phyloP scores from a whole-genome alignment of 352 stramenopile species.

The Globisporangium megalacanthum region DNA sequence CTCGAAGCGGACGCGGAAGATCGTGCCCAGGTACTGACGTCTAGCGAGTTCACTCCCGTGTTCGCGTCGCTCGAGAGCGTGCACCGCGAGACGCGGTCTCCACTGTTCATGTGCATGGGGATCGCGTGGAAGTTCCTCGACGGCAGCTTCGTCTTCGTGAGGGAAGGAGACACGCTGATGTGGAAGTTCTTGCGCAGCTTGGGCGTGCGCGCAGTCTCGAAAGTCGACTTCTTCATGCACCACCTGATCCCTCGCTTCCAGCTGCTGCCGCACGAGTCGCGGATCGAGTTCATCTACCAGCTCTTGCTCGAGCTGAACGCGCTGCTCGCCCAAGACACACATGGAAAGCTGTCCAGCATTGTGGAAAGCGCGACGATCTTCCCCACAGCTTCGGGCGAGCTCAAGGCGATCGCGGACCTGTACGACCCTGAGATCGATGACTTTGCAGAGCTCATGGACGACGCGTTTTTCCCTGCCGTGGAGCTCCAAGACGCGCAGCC shows the following conservation, averaged over 20 bases:
- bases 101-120: slow-evolving; percentile 31
- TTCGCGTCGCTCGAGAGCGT: slow-evolving; percentile 28
- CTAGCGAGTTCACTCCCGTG: slow-evolving; percentile 13
- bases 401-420: slow-evolving; percentile 53
- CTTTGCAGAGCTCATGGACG: slow-evolving; percentile 64
- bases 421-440: slow-evolving; percentile 73
- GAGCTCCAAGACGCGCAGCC: slow-evolving; percentile 52
- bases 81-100: slow-evolving; percentile 8
- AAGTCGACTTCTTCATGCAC: slow-evolving; percentile 42
- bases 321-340: slow-evolving; percentile 33
- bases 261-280: slow-evolving; percentile 18
- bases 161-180: slow-evolving; percentile 28
- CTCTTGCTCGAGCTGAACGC: slow-evolving; percentile 35
- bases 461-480: slow-evolving; percentile 54
- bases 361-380: slow-evolving; percentile 55
- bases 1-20: neutral
- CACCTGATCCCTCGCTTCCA: slow-evolving; percentile 48
- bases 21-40: neutral
- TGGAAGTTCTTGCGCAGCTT: slow-evolving; percentile 26
- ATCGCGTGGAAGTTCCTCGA: slow-evolving; percentile 43
- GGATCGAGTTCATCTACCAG: slow-evolving; percentile 37
- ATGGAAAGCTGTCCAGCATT: slow-evolving; percentile 33
- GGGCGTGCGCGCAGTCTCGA: slow-evolving; percentile 30
- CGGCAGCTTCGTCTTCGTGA: slow-evolving; percentile 42
- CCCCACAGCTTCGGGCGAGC: slow-evolving; percentile 41